Percentiles rank a stretch among this genome's conserved stretches.
Evolutionary conservation across 164 flowering plant genomes (phyloP).

Genomic region (Nelumbo lutea): DNA sequence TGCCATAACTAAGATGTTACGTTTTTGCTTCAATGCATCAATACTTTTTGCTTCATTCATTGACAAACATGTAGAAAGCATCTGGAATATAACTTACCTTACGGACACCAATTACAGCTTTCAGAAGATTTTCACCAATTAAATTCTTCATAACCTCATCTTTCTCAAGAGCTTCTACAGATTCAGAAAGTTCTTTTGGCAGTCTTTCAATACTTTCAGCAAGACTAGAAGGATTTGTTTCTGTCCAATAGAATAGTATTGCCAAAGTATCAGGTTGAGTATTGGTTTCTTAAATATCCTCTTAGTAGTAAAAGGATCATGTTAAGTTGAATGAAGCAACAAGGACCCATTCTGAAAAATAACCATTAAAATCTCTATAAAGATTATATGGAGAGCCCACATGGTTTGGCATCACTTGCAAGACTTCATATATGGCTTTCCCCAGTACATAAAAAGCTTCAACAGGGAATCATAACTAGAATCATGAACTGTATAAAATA

Average conservation of each 20-base stretch:
- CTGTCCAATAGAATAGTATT: slow-evolving; percentile 32
- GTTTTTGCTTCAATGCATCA: background rate
- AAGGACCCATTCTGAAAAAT: background rate
- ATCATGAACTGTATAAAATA: too few relatives aligned
- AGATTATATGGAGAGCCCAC: too few relatives aligned
- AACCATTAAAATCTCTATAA: background rate
- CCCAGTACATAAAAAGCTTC: too few relatives aligned
- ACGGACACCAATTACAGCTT: slow-evolving; percentile 71
- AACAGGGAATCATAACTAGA: too few relatives aligned
- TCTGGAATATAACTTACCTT: slow-evolving; percentile 44
- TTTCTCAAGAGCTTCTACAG: slow-evolving; percentile 64
- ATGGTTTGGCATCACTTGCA: too few relatives aligned
- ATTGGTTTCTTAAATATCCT: background rate
- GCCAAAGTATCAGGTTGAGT: background rate
- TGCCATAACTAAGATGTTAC: background rate
- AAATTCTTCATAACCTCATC: slow-evolving; percentile 52
- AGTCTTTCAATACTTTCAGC: slow-evolving; percentile 43
- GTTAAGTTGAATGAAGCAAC: background rate
- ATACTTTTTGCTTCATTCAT: background rate
- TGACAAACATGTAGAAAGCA: background rate
- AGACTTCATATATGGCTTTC: too few relatives aligned
- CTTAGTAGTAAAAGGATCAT: background rate
- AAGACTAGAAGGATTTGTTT: slow-evolving; percentile 47
- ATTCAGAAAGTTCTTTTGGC: slow-evolving; percentile 71
- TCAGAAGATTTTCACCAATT: slow-evolving; percentile 66